Conservation (phyloP, 257 asterid species). For the Solanum rostratum region DNA sequence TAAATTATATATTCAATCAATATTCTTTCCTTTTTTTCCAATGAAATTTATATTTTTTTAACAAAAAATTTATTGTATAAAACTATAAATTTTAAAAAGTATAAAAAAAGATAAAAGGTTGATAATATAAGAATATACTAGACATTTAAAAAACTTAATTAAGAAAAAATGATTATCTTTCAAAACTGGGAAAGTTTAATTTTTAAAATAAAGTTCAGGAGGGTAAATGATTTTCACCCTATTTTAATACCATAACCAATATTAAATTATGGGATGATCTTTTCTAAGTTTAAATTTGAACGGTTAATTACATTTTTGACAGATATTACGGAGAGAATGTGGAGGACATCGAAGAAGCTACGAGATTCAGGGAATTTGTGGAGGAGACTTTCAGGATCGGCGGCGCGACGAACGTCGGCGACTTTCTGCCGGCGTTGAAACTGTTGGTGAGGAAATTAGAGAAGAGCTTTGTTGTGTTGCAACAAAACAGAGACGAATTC, state of each 20-base stretch:
- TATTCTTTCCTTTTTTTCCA: too few species aligned
- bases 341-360: slow-evolving; percentile 31
- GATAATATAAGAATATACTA: too few species aligned
- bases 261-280: neutral
- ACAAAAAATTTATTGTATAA: too few species aligned
- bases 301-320: neutral
- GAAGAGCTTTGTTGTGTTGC: slow-evolving; percentile 23
- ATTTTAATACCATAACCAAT: neutral
- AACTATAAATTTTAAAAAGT: too few species aligned
- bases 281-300: neutral
- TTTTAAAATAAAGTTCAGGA: too few species aligned
- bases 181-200: too few species aligned
- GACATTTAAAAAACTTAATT: too few species aligned
- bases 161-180: too few species aligned
- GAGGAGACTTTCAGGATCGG: slow-evolving; percentile 15
- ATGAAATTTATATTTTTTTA: too few species aligned
- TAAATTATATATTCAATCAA: too few species aligned
- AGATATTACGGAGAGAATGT: slow-evolving; percentile 20
- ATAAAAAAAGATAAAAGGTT: too few species aligned
- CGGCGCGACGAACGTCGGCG: slow-evolving; percentile 12
- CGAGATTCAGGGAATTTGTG: slow-evolving; percentile 29
- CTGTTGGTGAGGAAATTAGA: slow-evolving; percentile 29
- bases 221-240: too few species aligned
- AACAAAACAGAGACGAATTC: slow-evolving; percentile 24
- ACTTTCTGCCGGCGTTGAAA: slow-evolving; percentile 35